Evolutionary conservation across 352 stramenopile species (phyloP).

Genomic region (Thalassiosira hispida): DNA sequence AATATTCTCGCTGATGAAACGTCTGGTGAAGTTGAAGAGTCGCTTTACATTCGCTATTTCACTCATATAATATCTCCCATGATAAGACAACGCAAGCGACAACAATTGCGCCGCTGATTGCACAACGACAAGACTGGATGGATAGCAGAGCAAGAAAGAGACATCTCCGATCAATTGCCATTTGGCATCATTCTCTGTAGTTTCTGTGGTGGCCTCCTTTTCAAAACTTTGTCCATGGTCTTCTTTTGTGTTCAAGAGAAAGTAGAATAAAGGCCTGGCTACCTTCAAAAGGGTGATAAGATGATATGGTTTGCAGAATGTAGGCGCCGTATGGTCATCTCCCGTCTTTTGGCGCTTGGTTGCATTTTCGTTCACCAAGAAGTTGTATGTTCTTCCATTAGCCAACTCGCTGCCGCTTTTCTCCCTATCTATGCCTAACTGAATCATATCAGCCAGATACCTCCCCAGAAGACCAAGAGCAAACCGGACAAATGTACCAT

Average conservation of each 20-base stretch:
- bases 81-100: slow-evolving; percentile 23
- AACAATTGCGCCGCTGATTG: slow-evolving; percentile 18
- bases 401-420: not conserved
- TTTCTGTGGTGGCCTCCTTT: not conserved
- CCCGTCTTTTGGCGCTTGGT: slow-evolving; percentile 16
- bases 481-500: slow-evolving; percentile 14
- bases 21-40: slow-evolving; percentile 18
- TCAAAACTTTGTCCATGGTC: not conserved
- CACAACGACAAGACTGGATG: slow-evolving; percentile 9
- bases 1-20: not conserved
- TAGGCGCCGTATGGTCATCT: not conserved
- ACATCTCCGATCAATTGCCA: slow-evolving; percentile 25
- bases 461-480: slow-evolving; percentile 15
- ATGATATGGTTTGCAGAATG: slow-evolving; percentile 24
- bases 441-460: slow-evolving; percentile 11
- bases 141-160: slow-evolving; percentile 15
- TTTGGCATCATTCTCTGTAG: not conserved
- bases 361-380: not conserved
- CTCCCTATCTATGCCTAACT: not conserved
- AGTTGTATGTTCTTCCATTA: not conserved
- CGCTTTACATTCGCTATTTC: slow-evolving; percentile 36
- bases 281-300: slow-evolving; percentile 27
- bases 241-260: slow-evolving; percentile 5
- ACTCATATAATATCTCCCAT: slow-evolving; percentile 12
- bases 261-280: slow-evolving; percentile 23